Evolutionary conservation across 2,329 filamentous ascomycete species (phyloP).

Genomic region (Xylariaceae sp.): DNA sequence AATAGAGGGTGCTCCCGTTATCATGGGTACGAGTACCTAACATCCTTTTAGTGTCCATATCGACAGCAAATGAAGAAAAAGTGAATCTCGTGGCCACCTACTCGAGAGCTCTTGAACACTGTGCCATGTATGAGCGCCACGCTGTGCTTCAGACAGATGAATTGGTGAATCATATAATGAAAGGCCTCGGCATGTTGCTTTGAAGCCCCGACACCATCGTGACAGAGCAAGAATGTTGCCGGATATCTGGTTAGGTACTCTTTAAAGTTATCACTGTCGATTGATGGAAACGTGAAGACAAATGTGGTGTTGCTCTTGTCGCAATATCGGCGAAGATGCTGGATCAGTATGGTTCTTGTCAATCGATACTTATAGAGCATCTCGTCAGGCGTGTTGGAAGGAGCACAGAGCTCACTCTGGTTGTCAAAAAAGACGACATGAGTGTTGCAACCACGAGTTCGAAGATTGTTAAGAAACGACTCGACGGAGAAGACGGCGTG

Average conservation of each 20-base stretch:
- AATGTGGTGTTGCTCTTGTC: constrained; percentile 35
- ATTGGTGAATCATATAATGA: constrained; percentile 18
- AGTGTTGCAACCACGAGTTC: constrained; percentile 62
- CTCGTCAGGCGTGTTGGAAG: constrained; percentile 33
- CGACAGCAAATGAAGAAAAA: not conserved
- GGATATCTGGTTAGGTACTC: constrained; percentile 50
- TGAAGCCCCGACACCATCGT: constrained; percentile 48
- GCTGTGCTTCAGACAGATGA: constrained; percentile 12
- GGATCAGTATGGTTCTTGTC: constrained; percentile 57
- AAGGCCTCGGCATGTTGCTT: not conserved
- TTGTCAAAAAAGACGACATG: constrained; percentile 64
- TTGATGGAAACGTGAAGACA: constrained; percentile 38
- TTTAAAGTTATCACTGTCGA: constrained; percentile 46
- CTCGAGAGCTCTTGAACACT: constrained; percentile 21
- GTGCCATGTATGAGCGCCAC: constrained; percentile 14
- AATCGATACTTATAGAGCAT: constrained; percentile 51
- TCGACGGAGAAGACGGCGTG: constrained; percentile 68
- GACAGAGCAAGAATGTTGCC: constrained; percentile 63
- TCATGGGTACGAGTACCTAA: constrained; percentile 14
- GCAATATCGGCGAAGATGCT: constrained; percentile 45
- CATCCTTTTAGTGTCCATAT: constrained; percentile 1
- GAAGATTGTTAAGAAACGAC: constrained; percentile 55
- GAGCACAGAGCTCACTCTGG: constrained; percentile 51
- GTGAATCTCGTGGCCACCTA: constrained; percentile 4
- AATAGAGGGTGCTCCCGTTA: constrained; percentile 5